Base-by-base conservation (phyloP, 108 stramenopile genomes). In the Halocafeteria seosinensis region DNA sequence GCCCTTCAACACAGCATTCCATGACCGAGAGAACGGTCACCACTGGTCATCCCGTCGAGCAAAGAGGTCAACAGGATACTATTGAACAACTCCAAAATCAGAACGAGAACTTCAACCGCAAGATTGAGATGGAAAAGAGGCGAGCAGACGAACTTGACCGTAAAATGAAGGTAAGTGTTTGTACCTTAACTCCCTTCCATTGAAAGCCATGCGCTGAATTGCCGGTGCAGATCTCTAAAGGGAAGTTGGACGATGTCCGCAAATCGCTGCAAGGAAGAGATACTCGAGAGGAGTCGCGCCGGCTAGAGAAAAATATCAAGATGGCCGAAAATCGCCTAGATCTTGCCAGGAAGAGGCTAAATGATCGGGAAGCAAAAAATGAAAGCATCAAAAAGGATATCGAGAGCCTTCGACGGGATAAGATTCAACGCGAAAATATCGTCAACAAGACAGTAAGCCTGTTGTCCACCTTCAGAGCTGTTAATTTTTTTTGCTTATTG, bases 291-390 rank as follows among this genome's bases (percentile, higher is more conserved):
- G 13, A 21, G 21, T 21, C 28, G 21, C 57, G 57, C 21, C 17
- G 21, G 17, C 2, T 21, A 1, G n/a, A 59, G 25, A 4, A 30
- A 11, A 3, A 3, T 17, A 17, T 59, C 13, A 6, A 28, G 12
- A 28, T 35, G 13, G 28, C 2, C 17, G 86, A 88, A 63, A 83
- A 84, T 62, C 70, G 81, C n/a, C 62, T 88, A 30, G 86, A 88
- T 62, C 82, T 87, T 63, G 77, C 84, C 5, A 68, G 85, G 28
- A 71, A 85, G 13, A 86, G 86, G 67, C 85, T 88, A 37, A 88
- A 87, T 72, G 81, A 86, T 63, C 73, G 65, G 25, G 73, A 85
- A 4, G 82, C 86, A 30, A 69, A 76, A 25, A 88, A 88, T 63
- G 83, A 85, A 61, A 42, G 57, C 21, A 62, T 86, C 30, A 79